Base-by-base conservation (phyloP, 768 basidiomycete species). In the Auriscalpium vulgare region DNA sequence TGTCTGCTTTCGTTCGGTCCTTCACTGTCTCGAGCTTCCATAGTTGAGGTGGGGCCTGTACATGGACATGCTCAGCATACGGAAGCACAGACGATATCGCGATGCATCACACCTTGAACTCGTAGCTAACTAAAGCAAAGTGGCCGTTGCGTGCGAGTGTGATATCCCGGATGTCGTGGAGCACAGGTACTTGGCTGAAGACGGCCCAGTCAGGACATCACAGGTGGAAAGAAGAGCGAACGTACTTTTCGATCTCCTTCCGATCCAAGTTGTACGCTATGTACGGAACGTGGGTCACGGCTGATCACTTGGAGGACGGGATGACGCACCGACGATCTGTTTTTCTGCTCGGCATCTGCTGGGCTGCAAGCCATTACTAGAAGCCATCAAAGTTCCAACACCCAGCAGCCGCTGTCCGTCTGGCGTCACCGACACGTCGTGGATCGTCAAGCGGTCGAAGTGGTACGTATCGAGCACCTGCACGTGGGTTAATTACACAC, bases 151-250 rank as follows among this genome's bases (percentile, higher is more conserved):
- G 74, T 47, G 84, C 79, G 34, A 88, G 66, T 0, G 84, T 85
- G 40, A 89, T 81, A 63, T 87, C 82, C 51, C 83, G 80, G 50
- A 88, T 84, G 57, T 88, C 84, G 62, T 87, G 83, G 2, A 88
- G 71, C 5, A 88, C 81, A 4, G 87, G 87, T 0, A 85, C 84
- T 71, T 83, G 81, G 65, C 87, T 88, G 56, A 16, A 23, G 6
- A 10, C 36, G 10, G 49, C 38, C 38, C 45, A 62, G 16, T 62
- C 48, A 53, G 54, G 45, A 48, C 45, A 54, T 56, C 46, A 51
- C 54, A 55, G 51, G 13, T 38, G 14, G 50, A 14, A 43, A 37
- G 37, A 44, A n/a, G 35, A 16, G 8, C 43, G 35, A 19, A 66
- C 76, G 23, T 61, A 88, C 86, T 79, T 84, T 67, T 90, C 88